These are phyloP conservation scores for Chenopodium berlandieri DNA, from an alignment of 148 eudicot species.

Conservation along the genomic window DNA sequence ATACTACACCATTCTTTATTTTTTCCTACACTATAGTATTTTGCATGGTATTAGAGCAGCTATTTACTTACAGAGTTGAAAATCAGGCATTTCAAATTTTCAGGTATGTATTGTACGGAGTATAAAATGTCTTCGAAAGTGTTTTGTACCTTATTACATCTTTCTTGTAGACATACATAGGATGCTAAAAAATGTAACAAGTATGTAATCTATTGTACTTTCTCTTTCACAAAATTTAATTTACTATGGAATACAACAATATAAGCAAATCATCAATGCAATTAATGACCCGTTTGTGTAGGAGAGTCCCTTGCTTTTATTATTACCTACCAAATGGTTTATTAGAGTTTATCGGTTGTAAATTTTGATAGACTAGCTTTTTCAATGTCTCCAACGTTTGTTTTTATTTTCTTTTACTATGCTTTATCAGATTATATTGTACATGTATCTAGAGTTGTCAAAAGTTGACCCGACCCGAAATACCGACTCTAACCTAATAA, in stretches of 20 bases:
- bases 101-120: neutral
- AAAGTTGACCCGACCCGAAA: too few relatives aligned
- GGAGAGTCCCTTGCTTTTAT: too few relatives aligned
- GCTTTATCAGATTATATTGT: neutral
- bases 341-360: neutral
- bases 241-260: too few relatives aligned
- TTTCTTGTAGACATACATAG: neutral
- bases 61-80: neutral
- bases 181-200: neutral
- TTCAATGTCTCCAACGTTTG: too few relatives aligned
- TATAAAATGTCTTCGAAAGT: neutral
- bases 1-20: constrained; percentile 2
- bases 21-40: neutral
- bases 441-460: too few relatives aligned
- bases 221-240: neutral
- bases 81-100: neutral
- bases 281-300: too few relatives aligned
- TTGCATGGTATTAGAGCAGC: neutral
- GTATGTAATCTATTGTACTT: neutral
- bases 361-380: neutral
- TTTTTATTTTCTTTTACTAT: too few relatives aligned
- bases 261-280: too few relatives aligned
- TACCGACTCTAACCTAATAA: too few relatives aligned
- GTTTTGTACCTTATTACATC: neutral
- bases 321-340: too few relatives aligned